Evolutionary conservation across 257 asterid species (phyloP), one percentile per base, ranked within the genome.

Genomic region (Handroanthus guayacan): DNA sequence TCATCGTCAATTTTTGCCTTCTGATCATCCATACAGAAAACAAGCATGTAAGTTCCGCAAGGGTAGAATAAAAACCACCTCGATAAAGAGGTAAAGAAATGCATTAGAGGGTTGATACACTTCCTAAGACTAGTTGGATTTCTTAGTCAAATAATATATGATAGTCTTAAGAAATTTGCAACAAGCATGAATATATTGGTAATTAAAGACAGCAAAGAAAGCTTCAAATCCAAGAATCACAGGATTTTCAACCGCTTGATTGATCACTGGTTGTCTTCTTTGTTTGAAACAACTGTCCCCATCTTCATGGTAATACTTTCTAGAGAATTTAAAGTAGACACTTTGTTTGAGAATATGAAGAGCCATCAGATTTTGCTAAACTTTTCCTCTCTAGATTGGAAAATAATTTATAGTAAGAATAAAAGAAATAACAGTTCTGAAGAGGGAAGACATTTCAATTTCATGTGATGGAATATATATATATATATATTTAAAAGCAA

Each of bases 141-240:
- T n/a, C n/a, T n/a, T n/a, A n/a, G n/a, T n/a, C n/a, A n/a, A n/a
- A n/a, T n/a, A n/a, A n/a, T n/a, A n/a, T n/a, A n/a, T n/a, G n/a
- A n/a, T n/a, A n/a, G n/a, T n/a, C n/a, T n/a, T n/a, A n/a, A n/a
- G n/a, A n/a, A n/a, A n/a, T n/a, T n/a, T n/a, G n/a, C n/a, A n/a
- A n/a, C n/a, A n/a, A n/a, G n/a, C n/a, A n/a, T n/a, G n/a, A n/a
- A n/a, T n/a, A n/a, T n/a, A n/a, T n/a, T n/a, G n/a, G n/a, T n/a
- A n/a, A n/a, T n/a, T 94, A 58, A 90, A 92, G 82, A 92, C 87
- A 0, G 97, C 98, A 17, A 94, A 92, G 65, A 94, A 92, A 0
- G 97, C 98, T 12, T 97, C 98, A 72, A 94, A 92, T 1, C 98
- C 98, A 61, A 94, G 98, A 85, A 92, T 88, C 12, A 94, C 97